These are phyloP conservation scores for Kodamaea jinghongensis DNA, from an alignment of 805 yeast genomes.

Conservation along the genomic window DNA sequence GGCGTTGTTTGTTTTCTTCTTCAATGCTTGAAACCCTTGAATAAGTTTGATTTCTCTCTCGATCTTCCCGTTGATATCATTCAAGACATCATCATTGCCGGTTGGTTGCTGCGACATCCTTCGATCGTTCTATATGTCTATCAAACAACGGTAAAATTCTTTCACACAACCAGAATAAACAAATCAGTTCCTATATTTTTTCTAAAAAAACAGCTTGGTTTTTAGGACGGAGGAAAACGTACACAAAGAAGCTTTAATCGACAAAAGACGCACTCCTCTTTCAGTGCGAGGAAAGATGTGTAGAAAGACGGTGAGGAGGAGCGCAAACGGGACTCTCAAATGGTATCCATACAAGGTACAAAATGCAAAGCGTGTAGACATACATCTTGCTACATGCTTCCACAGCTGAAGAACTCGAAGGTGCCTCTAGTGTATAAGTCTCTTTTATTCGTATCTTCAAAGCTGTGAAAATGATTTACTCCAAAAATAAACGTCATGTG, in stretches of 20 bases:
- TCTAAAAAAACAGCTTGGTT: neutral
- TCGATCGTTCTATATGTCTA: neutral
- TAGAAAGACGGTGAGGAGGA: neutral
- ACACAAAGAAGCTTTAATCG: neutral
- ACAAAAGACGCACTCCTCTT: too few species aligned
- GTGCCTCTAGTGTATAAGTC: too few species aligned
- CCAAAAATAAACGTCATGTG: too few species aligned
- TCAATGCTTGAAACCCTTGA: conserved; percentile 79
- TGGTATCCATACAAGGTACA: too few species aligned
- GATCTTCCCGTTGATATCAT: conserved; percentile 80
- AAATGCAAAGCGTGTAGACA: too few species aligned
- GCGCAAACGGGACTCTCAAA: too few species aligned
- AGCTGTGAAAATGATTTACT: too few species aligned
- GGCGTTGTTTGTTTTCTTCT: conserved; percentile 73
- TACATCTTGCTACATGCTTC: too few species aligned
- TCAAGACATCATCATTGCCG: conserved; percentile 32
- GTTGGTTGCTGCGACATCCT: conserved; percentile 10
- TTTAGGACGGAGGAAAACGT: neutral
- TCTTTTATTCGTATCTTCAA: too few species aligned
- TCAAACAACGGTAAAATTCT: neutral
- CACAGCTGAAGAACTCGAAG: too few species aligned
- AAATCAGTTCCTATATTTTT: too few species aligned
- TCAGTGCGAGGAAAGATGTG: neutral
- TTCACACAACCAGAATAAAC: neutral
- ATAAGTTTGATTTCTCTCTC: conserved; percentile 86